Conservation (phyloP, 139 green algal species). For the Micromonas pusilla region DNA sequence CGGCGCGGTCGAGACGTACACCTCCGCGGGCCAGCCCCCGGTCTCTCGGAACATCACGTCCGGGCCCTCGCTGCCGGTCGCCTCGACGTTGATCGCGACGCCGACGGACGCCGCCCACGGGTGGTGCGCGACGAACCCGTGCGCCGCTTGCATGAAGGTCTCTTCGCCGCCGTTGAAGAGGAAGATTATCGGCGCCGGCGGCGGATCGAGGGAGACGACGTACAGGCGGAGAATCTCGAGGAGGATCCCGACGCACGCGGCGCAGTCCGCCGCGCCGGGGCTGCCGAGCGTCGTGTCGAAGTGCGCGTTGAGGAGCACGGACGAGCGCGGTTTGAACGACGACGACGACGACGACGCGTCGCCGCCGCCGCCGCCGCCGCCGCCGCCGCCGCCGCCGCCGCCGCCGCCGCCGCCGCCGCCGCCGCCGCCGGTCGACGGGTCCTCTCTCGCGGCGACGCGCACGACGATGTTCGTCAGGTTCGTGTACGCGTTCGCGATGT, state of each 20-base stretch:
- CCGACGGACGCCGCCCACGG: background rate
- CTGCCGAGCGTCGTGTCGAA: constrained; percentile 14
- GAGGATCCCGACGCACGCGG: constrained; percentile 4
- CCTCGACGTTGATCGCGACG: constrained; percentile 24
- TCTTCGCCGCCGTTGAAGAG: constrained; percentile 19
- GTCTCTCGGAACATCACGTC: constrained; percentile 16
- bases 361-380: no score
- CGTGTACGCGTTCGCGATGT: background rate
- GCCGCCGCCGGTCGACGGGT: no score
- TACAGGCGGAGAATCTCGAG: background rate
- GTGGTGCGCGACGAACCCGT: background rate
- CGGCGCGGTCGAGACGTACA: background rate
- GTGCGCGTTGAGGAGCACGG: constrained; percentile 19
- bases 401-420: no score
- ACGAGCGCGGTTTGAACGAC: background rate
- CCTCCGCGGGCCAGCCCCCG: background rate
- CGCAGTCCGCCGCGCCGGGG: constrained; percentile 23
- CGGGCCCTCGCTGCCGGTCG: constrained; percentile 16
- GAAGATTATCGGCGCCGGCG: background rate
- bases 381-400: no score
- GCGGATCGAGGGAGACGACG: background rate
- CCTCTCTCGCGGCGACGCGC: background rate
- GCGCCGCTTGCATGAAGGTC: constrained; percentile 17
- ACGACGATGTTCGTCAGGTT: background rate
- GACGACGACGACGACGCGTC: no score